Percentiles rank a stretch among this genome's conserved stretches.
phyloP scores from a whole-genome alignment of 352 stramenopile species.

The Aphanomyces astaci region DNA sequence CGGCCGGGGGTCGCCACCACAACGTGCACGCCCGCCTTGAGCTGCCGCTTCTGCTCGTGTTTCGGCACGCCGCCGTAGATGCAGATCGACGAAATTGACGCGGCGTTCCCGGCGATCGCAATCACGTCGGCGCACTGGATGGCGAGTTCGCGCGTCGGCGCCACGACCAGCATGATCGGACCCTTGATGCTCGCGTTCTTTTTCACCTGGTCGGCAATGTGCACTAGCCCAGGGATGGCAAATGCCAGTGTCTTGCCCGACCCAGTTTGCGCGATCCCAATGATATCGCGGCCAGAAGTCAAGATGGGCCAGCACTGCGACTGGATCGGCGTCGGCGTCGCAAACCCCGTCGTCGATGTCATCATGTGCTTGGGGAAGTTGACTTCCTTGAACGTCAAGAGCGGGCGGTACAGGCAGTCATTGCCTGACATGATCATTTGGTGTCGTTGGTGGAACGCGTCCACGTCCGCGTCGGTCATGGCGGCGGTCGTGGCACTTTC shows the following conservation, averaged over 20 bases:
- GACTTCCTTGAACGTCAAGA: conserved; percentile 62
- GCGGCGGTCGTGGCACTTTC: conserved; percentile 57
- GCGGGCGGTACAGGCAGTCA: conserved; percentile 81
- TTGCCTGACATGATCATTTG: conserved; percentile 80
- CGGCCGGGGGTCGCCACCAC: conserved; percentile 95
- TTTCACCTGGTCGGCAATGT: conserved; percentile 61
- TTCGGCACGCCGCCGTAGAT: conserved; percentile 96
- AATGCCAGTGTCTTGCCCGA: conserved; percentile 97
- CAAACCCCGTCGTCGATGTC: conserved; percentile 83
- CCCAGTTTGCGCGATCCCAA: conserved; percentile 90
- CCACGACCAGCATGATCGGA: conserved; percentile 90
- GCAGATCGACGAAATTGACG: conserved; percentile 81
- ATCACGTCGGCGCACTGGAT: conserved; percentile 92
- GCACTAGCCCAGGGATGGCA: conserved; percentile 85
- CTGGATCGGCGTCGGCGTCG: conserved; percentile 95
- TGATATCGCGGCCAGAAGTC: conserved; percentile 77
- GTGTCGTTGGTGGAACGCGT: conserved; percentile 80
- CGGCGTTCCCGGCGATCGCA: conserved; percentile 83
- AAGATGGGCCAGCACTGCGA: conserved; percentile 94
- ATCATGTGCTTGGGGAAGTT: conserved; percentile 82
- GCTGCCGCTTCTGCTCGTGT: conserved; percentile 81
- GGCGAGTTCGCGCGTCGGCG: conserved; percentile 90
- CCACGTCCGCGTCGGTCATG: conserved; percentile 69
- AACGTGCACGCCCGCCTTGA: conserved; percentile 85
- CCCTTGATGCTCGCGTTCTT: conserved; percentile 50